phyloP scores from a whole-genome alignment of 1,139 yeast species.

The Scheffersomyces illinoinensis region DNA sequence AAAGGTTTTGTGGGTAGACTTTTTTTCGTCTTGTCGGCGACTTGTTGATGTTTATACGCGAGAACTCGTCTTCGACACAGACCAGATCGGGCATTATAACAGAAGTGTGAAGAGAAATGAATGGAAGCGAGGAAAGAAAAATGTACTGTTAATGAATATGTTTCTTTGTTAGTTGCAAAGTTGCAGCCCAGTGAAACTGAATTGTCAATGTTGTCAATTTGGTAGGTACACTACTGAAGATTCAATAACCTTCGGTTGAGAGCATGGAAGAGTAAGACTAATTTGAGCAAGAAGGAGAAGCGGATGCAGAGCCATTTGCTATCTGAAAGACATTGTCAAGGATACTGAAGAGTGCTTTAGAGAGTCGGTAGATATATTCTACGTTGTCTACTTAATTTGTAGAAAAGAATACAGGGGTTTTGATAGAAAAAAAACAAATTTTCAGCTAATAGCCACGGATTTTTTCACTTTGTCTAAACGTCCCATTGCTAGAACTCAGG shows the following conservation, averaged over 20 bases:
- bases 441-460: background rate
- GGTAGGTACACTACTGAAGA: background rate
- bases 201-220: constrained; percentile 11
- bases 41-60: constrained; percentile 24
- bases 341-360: too few species aligned
- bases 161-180: background rate
- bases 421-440: background rate
- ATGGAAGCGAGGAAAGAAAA: background rate
- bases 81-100: constrained; percentile 2
- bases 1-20: constrained; percentile 22
- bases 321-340: too few species aligned
- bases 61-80: constrained; percentile 27
- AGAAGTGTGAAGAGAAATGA: background rate
- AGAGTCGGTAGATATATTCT: too few species aligned
- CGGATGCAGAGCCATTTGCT: too few species aligned
- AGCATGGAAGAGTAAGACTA: background rate
- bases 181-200: background rate
- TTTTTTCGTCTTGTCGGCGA: constrained; percentile 23
- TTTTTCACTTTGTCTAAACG: background rate
- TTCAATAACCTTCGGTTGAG: background rate
- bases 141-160: background rate
- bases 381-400: background rate
- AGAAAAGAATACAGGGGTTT: background rate
- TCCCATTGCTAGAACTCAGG: background rate
- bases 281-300: too few species aligned